Conservation (phyloP, 1,284 basidiomycete species). For the Thecaphora thlaspeos region DNA sequence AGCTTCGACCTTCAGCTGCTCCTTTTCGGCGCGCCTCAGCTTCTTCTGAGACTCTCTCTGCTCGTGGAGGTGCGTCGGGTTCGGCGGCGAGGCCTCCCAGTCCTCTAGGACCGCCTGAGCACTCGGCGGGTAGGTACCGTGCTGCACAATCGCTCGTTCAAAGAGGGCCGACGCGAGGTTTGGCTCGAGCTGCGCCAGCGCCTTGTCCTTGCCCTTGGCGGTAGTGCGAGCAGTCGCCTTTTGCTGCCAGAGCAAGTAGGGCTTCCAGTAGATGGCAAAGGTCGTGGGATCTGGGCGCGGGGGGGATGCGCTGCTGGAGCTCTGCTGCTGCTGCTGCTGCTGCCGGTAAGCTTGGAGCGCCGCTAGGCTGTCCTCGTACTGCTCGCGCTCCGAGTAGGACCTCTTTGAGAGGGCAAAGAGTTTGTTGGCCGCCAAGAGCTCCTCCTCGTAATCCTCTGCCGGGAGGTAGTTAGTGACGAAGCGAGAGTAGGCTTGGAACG, state of each 20-base stretch:
- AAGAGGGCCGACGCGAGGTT: constrained; percentile 21
- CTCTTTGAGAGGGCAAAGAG: constrained; percentile 21
- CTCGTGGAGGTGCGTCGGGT: neutral
- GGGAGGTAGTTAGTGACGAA: constrained; percentile 44
- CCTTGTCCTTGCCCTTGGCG: constrained; percentile 25
- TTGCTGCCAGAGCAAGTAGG: constrained; percentile 34
- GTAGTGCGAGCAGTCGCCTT: constrained; percentile 16
- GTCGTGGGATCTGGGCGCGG: constrained; percentile 8
- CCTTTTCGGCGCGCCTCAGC: constrained; percentile 8
- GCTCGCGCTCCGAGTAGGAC: constrained; percentile 18
- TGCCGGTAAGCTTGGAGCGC: neutral
- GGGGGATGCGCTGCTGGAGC: neutral
- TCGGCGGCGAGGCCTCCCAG: constrained; percentile 17
- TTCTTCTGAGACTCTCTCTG: constrained; percentile 6
- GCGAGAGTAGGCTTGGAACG: constrained; percentile 41
- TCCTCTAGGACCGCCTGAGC: constrained; percentile 16
- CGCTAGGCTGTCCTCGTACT: constrained; percentile 28
- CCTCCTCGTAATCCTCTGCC: constrained; percentile 41
- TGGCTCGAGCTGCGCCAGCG: constrained; percentile 13
- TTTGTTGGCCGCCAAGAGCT: constrained; percentile 40
- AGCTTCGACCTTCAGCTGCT: constrained; percentile 15
- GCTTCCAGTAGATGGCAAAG: constrained; percentile 20
- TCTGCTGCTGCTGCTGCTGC: too few relatives aligned
- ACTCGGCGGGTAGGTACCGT: constrained; percentile 24
- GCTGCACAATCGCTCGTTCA: constrained; percentile 20